A percentile compares a stretch with the other conserved stretches of the same genome.
These are phyloP conservation scores for Hansfordia pulvinata DNA, from an alignment of 2,329 filamentous ascomycete genomes.

Conservation along the genomic window DNA sequence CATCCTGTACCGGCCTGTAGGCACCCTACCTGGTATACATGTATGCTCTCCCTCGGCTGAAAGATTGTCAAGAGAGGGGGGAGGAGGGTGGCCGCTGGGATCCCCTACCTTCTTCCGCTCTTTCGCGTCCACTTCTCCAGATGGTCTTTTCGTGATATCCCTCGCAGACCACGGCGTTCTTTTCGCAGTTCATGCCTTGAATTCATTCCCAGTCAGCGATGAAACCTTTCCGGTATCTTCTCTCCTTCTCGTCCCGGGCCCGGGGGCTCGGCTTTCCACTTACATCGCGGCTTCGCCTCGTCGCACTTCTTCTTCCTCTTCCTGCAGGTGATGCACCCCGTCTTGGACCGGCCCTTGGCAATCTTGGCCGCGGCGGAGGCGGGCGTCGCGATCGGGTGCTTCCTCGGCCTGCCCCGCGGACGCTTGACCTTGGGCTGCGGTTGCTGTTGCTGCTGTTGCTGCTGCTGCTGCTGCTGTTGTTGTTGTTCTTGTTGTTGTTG, in stretches of 20 bases:
- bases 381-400: conserved; percentile 55
- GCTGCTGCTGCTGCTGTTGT: conserved; percentile 11
- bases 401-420: conserved; percentile 69
- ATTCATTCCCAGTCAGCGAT: conserved; percentile 12
- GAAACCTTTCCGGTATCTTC: too few species aligned
- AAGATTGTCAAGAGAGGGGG: conserved; percentile 2
- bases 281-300: conserved; percentile 54
- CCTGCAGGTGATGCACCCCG: conserved; percentile 45
- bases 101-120: conserved; percentile 50
- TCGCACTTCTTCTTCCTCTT: conserved; percentile 63
- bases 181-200: conserved; percentile 74
- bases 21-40: too few species aligned
- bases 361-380: conserved; percentile 50
- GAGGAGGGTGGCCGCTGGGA: background rate
- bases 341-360: conserved; percentile 63
- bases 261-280: conserved; percentile 14
- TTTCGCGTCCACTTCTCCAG: conserved; percentile 78
- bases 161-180: conserved; percentile 85
- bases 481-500: conserved; percentile 5
- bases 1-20: too few species aligned
- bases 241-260: background rate
- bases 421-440: conserved; percentile 37
- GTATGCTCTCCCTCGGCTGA: too few species aligned
- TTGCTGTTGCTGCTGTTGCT: conserved; percentile 8
- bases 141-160: conserved; percentile 78